Percentiles rank a stretch among this genome's conserved stretches.
phyloP scores from a whole-genome alignment of 116 monocot genomes.

The Papilionanthe hybrid region DNA sequence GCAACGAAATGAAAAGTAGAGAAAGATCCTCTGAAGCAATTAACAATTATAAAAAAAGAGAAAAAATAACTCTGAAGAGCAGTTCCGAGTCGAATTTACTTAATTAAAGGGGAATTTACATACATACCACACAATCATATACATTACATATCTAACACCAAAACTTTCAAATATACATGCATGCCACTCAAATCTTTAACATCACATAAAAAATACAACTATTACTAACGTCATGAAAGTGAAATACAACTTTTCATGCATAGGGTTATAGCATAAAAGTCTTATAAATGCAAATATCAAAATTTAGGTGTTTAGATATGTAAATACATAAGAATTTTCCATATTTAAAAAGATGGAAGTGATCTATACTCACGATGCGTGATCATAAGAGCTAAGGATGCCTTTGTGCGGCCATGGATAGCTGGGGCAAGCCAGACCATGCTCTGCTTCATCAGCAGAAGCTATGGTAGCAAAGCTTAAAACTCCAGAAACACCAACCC shows the following conservation, averaged over 20 bases:
- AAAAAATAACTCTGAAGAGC: background rate
- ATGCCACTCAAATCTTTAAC: too few species aligned
- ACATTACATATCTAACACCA: too few species aligned
- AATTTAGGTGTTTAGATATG: too few species aligned
- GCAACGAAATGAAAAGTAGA: background rate
- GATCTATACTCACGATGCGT: too few species aligned
- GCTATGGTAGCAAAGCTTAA: slow-evolving; percentile 67
- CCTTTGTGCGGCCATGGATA: slow-evolving; percentile 75
- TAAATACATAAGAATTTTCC: too few species aligned
- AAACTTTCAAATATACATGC: too few species aligned
- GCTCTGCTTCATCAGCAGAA: slow-evolving; percentile 86
- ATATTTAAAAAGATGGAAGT: background rate
- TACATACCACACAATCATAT: too few species aligned
- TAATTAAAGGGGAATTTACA: background rate
- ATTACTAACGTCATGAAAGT: too few species aligned
- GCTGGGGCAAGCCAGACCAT: slow-evolving; percentile 52
- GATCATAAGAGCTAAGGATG: slow-evolving; percentile 39
- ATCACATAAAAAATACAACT: too few species aligned
- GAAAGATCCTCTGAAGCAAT: background rate
- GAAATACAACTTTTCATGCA: too few species aligned
- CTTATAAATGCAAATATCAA: too few species aligned
- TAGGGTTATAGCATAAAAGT: too few species aligned
- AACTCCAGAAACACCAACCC: slow-evolving; percentile 76
- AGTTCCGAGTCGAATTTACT: background rate
- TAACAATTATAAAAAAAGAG: background rate